A percentile compares a stretch with the other conserved stretches of the same genome.
phyloP scores from a whole-genome alignment of 2,329 filamentous ascomycete species.

The Ophiosphaerella narmari region DNA sequence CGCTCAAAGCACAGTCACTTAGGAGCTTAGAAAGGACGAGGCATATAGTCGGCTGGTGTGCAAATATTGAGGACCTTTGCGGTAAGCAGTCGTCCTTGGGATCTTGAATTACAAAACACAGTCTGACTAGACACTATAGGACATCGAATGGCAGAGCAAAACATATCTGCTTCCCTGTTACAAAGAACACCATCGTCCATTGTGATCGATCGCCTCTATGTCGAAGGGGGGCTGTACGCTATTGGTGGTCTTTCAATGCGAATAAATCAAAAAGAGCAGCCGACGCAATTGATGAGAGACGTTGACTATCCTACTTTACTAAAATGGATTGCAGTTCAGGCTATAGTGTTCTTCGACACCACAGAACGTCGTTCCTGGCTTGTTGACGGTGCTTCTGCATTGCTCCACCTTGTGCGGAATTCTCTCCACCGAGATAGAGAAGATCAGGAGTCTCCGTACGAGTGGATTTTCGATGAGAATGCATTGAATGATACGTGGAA shows the following conservation, averaged over 20 bases:
- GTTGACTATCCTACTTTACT: conserved; percentile 4
- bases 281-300: not conserved
- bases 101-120: too few species aligned
- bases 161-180: not conserved
- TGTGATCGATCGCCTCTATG: conserved; percentile 4
- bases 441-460: not conserved
- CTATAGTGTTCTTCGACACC: conserved; percentile 26
- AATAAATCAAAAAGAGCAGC: conserved; percentile 2
- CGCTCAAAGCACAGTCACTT: not conserved
- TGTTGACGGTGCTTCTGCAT: conserved; percentile 42
- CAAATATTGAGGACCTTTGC: not conserved
- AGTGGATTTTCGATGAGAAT: conserved; percentile 3
- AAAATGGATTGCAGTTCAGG: not conserved
- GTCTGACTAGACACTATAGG: not conserved
- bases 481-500: conserved; percentile 5
- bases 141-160: not conserved
- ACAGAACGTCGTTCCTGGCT: conserved; percentile 40
- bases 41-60: conserved; percentile 4
- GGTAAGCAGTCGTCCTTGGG: not conserved
- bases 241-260: conserved; percentile 1
- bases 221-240: not conserved
- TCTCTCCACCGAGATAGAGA: conserved; percentile 1
- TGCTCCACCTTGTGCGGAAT: conserved; percentile 40
- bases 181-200: not conserved
- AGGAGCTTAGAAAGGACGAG: not conserved